phyloP scores from a whole-genome alignment of 768 basidiomycete species.

The Phylloporus sp. region DNA sequence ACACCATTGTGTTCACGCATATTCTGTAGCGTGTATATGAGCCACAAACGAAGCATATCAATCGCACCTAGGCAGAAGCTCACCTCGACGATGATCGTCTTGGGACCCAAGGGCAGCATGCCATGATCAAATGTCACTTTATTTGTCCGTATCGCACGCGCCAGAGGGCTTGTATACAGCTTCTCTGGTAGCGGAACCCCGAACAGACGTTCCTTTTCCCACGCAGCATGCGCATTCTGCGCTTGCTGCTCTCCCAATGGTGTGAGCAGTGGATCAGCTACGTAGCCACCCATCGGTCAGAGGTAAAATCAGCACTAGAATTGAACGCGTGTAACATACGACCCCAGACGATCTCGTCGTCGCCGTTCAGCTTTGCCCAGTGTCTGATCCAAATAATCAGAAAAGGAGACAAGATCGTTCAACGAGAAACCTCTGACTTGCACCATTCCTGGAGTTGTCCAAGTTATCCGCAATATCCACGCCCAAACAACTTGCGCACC shows the following conservation, averaged over 20 bases:
- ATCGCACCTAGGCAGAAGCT: not conserved
- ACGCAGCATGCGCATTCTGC: conserved; percentile 13
- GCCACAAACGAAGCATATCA: not conserved
- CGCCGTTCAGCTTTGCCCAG: conserved; percentile 61
- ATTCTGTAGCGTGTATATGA: conserved; percentile 38
- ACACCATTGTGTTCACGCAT: conserved; percentile 61
- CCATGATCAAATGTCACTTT: conserved; percentile 47
- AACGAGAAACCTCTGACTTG: conserved; percentile 39
- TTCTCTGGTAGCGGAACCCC: conserved; percentile 19
- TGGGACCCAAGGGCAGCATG: conserved; percentile 22
- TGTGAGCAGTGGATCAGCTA: conserved; percentile 53
- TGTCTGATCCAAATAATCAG: conserved; percentile 35
- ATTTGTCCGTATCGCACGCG: conserved; percentile 57
- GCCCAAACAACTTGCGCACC: conserved; percentile 25
- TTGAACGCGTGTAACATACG: conserved; percentile 43
- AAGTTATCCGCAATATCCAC: not conserved
- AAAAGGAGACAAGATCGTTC: not conserved
- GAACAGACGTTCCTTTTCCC: conserved; percentile 11
- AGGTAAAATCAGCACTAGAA: not conserved
- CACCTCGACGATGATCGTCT: conserved; percentile 56
- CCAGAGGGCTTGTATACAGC: conserved; percentile 45
- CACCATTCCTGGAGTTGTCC: conserved; percentile 46
- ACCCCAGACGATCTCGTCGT: conserved; percentile 69
- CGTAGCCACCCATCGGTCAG: not conserved
- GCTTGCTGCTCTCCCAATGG: conserved; percentile 56